Evolutionary conservation across 2,329 filamentous ascomycete species (phyloP).

Genomic region (Diaporthe citriasiana): DNA sequence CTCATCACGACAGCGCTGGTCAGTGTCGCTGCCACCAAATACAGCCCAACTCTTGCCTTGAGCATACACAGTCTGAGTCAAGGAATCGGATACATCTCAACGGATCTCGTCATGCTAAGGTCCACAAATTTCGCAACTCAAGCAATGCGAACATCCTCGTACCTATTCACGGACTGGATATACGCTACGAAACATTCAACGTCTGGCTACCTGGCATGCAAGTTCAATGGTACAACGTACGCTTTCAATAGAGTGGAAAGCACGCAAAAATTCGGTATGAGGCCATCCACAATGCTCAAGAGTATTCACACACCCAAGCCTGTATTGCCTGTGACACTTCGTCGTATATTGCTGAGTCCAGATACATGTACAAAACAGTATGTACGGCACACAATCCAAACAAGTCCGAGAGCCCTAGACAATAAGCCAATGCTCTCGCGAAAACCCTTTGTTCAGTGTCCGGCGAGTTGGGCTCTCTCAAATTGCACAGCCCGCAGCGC

Average conservation of each 20-base stretch:
- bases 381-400: background rate
- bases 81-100: background rate
- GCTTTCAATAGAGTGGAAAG: background rate
- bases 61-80: background rate
- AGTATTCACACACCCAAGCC: background rate
- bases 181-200: background rate
- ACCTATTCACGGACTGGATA: background rate
- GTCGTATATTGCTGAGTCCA: conserved; percentile 1
- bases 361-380: conserved; percentile 2
- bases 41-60: background rate
- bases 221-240: background rate
- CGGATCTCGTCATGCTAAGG: background rate
- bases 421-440: background rate
- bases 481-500: background rate
- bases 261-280: background rate
- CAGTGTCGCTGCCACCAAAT: background rate
- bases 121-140: background rate
- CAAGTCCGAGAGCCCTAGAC: background rate
- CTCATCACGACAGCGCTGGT: conserved; percentile 2
- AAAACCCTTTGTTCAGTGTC: background rate
- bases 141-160: background rate
- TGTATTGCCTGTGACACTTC: background rate
- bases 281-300: background rate
- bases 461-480: background rate
- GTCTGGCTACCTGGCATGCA: background rate